A percentile compares a stretch with the other conserved stretches of the same genome.
These are phyloP conservation scores for Paecilomyces sp. DNA, from an alignment of 2,329 filamentous ascomycete genomes.

Conservation along the genomic window DNA sequence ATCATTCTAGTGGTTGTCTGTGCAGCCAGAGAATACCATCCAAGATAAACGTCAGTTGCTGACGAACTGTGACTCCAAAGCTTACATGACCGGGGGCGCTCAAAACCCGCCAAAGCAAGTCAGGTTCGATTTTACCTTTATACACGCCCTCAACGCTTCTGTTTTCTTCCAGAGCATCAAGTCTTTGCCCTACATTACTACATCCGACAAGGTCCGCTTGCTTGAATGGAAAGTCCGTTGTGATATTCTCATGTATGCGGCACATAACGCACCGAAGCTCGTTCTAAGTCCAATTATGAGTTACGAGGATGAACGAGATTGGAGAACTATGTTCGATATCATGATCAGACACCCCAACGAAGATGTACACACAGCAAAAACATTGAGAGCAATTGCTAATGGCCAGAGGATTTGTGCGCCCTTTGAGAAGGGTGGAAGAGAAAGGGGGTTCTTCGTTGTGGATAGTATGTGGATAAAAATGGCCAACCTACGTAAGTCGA, in stretches of 20 bases:
- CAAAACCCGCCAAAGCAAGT: slow-evolving; percentile 57
- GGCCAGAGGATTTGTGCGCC: slow-evolving; percentile 47
- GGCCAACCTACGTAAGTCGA: slow-evolving; percentile 35
- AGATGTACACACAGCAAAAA: slow-evolving; percentile 76
- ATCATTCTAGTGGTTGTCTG: background rate
- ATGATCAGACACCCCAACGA: slow-evolving; percentile 48
- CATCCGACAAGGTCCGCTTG: slow-evolving; percentile 57
- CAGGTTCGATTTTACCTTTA: slow-evolving; percentile 77
- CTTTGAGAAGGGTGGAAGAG: slow-evolving; percentile 21
- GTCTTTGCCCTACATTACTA: slow-evolving; percentile 53
- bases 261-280: slow-evolving; percentile 57
- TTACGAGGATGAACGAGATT: slow-evolving; percentile 51
- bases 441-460: slow-evolving; percentile 26
- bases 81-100: slow-evolving; percentile 54
- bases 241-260: slow-evolving; percentile 68
- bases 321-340: slow-evolving; percentile 39
- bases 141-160: slow-evolving; percentile 71
- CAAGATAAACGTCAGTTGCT: slow-evolving; percentile 34
- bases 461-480: slow-evolving; percentile 39
- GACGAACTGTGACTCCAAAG: slow-evolving; percentile 22
- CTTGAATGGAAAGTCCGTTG: slow-evolving; percentile 76
- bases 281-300: slow-evolving; percentile 50
- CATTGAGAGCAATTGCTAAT: slow-evolving; percentile 62
- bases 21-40: slow-evolving; percentile 14
- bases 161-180: slow-evolving; percentile 65